These are phyloP conservation scores for Magnaporthiopsis rhizophila DNA, from an alignment of 2,329 filamentous ascomycete genomes.

Conservation along the genomic window DNA sequence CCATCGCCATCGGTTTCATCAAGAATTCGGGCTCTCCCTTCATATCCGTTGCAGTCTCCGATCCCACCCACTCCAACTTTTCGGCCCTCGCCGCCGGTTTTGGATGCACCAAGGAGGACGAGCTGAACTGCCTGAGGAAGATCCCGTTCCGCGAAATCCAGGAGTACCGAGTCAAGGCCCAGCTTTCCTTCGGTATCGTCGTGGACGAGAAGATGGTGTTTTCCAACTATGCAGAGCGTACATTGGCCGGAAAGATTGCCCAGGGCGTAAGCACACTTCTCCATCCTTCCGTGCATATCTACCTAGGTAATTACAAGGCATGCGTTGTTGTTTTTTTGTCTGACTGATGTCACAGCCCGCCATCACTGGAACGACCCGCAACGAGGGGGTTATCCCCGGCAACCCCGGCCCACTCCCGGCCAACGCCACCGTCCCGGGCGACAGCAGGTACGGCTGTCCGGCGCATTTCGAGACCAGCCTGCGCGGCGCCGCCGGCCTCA, in stretches of 20 bases:
- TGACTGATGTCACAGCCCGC: neutral
- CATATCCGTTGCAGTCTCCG: neutral
- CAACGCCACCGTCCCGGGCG: no score
- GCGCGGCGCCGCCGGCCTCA: neutral
- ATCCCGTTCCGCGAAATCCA: conserved; percentile 21
- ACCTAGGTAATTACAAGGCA: neutral
- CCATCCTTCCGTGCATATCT: neutral
- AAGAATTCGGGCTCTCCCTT: conserved; percentile 17
- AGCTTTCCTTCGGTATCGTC: neutral
- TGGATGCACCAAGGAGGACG: conserved; percentile 22
- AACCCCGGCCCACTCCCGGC: neutral
- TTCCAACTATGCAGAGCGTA: conserved; percentile 20
- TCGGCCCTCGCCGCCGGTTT: neutral
- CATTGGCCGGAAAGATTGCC: conserved; percentile 18
- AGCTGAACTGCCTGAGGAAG: conserved; percentile 28
- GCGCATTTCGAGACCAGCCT: neutral
- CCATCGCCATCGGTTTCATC: neutral
- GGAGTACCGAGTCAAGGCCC: conserved; percentile 11
- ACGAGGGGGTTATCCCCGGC: neutral
- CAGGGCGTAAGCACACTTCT: neutral
- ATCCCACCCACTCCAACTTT: neutral
- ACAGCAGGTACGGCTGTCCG: conserved; percentile 1
- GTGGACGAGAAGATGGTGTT: conserved; percentile 20
- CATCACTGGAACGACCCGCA: conserved; percentile 1
- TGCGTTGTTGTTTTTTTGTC: neutral